Percentiles rank a stretch among this genome's conserved stretches.
These are phyloP conservation scores for Flammula alnicola DNA, from an alignment of 1,284 basidiomycete species.

Conservation along the genomic window DNA sequence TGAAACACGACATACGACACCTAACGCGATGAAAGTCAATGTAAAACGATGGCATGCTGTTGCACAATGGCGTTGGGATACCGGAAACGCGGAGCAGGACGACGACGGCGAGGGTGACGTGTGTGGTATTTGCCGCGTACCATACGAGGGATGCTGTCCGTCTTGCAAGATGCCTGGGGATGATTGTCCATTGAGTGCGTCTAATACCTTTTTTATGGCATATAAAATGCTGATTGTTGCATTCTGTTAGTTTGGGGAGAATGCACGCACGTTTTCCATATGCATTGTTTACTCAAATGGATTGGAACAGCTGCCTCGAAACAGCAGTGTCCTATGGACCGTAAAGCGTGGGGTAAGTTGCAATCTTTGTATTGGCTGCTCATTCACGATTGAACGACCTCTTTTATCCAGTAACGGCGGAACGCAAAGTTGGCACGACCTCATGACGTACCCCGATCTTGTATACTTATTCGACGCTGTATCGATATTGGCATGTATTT, in stretches of 20 bases:
- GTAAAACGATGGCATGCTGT: conserved; percentile 86
- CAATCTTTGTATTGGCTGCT: not conserved
- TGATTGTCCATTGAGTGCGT: conserved; percentile 91
- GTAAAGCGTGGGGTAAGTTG: conserved; percentile 85
- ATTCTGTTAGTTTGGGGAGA: conserved; percentile 87
- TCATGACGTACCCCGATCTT: no score
- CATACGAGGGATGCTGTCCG: conserved; percentile 92
- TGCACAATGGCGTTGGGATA: conserved; percentile 89
- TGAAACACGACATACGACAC: not conserved
- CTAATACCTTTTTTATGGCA: not conserved
- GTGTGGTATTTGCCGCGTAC: conserved; percentile 91
- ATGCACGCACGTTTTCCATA: conserved; percentile 93
- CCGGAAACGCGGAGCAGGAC: conserved; percentile 56
- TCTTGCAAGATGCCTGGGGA: conserved; percentile 96
- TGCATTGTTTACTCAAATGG: conserved; percentile 97
- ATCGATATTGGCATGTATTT: no score
- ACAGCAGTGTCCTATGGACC: conserved; percentile 93
- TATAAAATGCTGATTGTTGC: conserved; percentile 4
- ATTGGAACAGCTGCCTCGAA: conserved; percentile 86
- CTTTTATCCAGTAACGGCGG: conserved; percentile 35
- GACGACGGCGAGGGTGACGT: conserved; percentile 84
- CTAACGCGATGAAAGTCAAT: conserved; percentile 70
- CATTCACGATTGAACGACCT: not conserved
- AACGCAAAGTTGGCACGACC: conserved; percentile 32
- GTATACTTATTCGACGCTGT: no score